Base-by-base conservation (phyloP, 2,329 filamentous ascomycete species). In the Trichocomaceae sp. region DNA sequence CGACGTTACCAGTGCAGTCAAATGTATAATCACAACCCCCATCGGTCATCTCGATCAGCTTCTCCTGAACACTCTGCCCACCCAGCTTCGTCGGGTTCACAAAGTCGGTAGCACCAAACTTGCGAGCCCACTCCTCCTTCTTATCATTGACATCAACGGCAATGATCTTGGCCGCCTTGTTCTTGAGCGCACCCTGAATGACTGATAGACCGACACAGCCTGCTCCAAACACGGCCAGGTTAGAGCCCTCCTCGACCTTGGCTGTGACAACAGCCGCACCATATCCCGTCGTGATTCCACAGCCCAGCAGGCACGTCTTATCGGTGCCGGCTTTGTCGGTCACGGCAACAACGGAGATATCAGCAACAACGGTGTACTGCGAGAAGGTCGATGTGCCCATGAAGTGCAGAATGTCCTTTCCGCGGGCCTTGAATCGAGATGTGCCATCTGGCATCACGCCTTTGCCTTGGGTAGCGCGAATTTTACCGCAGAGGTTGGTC, bases 341-440 rank as follows among this genome's bases (percentile, higher is more conserved):
- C 63, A 99, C 90, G 59, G 91, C 87, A 26, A 99, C 93, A 56
- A 96, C 93, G 48, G 91, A 96, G 76, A 99, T 97, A 74, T 99
- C 93, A 72, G 93, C 92, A 37, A 99, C 90, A 61, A 99, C 93
- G 56, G 93, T 97, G 79, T 95, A 99, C 77, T 99, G 93, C 31
- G 90, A 95, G 81, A 99, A 99, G 64, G 93, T 99, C 37, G 91
- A 96, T 55, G 90, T 96, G 67, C 93, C 93, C 93, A 99, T 99
- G 79, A 97, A 99, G 79, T 97, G 93, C 57, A 97, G 84, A 59
- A 99, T 82, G 66, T 95, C 88, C 78, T 96, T 86, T 74, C 93
- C 93, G 75, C 92, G 93, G 81, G 86, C 90, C 75, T 83, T 89
- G 84, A 97, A 96, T 66, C 93, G 88, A 56, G 87, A 87, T 62